phyloP scores from a whole-genome alignment of 805 yeast species.

The Cyberlindnera euphorbiae region DNA sequence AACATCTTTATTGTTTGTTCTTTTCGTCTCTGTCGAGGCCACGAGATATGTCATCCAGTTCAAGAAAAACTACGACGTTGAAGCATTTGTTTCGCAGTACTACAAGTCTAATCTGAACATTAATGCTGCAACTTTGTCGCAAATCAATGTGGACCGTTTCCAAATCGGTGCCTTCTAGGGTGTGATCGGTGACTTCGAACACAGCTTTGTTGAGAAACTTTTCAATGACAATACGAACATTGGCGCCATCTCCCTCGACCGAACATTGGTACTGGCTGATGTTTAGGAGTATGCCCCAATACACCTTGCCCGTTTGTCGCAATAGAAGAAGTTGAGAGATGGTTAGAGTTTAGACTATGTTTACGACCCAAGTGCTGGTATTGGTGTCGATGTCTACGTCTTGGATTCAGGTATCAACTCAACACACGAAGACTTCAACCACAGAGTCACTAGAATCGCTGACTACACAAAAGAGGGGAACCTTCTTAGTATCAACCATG shows the following conservation, averaged over 20 bases:
- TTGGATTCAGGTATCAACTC: conserved; percentile 36
- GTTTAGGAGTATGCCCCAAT: conserved; percentile 39
- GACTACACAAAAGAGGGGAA: conserved; percentile 37
- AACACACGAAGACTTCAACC: conserved; percentile 39
- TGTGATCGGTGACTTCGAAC: conserved; percentile 31
- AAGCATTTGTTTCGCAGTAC: conserved; percentile 16
- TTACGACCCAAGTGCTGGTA: conserved; percentile 39
- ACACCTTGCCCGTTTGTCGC: conserved; percentile 40
- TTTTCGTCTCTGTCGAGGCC: conserved; percentile 2
- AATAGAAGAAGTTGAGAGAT: conserved; percentile 23
- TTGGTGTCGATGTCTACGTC: conserved; percentile 33
- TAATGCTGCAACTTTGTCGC: conserved; percentile 12
- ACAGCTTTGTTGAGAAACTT: conserved; percentile 30
- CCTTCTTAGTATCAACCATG: conserved; percentile 42
- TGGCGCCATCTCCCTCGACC: conserved; percentile 33
- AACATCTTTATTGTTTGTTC: background rate
- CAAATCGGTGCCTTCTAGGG: conserved; percentile 30
- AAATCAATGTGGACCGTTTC: conserved; percentile 19
- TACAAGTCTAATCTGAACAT: conserved; percentile 10
- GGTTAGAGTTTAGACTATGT: conserved; percentile 33
- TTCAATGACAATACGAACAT: conserved; percentile 33
- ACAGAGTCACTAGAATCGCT: conserved; percentile 36
- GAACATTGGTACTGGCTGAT: conserved; percentile 31
- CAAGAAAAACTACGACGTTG: conserved; percentile 17
- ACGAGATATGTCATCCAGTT: conserved; percentile 26